A percentile compares a stretch with the other conserved stretches of the same genome.
These are phyloP conservation scores for Nannochloropsis salina DNA, from an alignment of 108 stramenopile genomes.

Conservation along the genomic window DNA sequence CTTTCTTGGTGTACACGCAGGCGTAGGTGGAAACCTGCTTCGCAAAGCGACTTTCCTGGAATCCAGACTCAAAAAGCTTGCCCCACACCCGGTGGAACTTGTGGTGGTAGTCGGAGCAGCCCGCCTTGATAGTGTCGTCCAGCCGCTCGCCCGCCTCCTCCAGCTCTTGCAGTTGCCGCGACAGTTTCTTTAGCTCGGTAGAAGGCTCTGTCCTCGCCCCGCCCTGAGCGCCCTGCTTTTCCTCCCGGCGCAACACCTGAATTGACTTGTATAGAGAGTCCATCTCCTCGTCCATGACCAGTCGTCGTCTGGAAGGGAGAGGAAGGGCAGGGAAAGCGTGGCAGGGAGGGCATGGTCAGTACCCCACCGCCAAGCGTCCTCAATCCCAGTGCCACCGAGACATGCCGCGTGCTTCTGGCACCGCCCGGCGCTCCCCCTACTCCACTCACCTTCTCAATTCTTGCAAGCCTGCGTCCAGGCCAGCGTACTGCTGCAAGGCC, in stretches of 20 bases:
- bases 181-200: not conserved
- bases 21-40: constrained; percentile 76
- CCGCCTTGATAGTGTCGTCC: constrained; percentile 24
- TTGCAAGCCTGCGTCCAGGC: constrained; percentile 22
- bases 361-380: too few species aligned
- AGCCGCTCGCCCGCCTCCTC: not conserved
- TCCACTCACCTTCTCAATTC: constrained; percentile 15
- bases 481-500: not conserved
- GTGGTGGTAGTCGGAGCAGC: constrained; percentile 32
- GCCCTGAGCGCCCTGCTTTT: not conserved
- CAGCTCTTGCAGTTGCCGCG: not conserved
- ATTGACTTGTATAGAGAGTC: constrained; percentile 20
- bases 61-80: constrained; percentile 72
- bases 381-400: too few species aligned
- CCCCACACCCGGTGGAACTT: constrained; percentile 52
- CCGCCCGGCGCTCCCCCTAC: not conserved
- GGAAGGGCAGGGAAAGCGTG: not conserved
- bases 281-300: constrained; percentile 31
- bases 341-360: not conserved
- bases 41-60: constrained; percentile 87
- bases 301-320: constrained; percentile 13
- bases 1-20: constrained; percentile 82
- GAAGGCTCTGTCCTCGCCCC: not conserved
- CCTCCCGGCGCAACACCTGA: not conserved
- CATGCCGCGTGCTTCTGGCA: too few species aligned